Percentiles rank a stretch among this genome's conserved stretches.
Evolutionary conservation across 306 rosid species (phyloP).

Genomic region (Lathyrus aphaca): DNA sequence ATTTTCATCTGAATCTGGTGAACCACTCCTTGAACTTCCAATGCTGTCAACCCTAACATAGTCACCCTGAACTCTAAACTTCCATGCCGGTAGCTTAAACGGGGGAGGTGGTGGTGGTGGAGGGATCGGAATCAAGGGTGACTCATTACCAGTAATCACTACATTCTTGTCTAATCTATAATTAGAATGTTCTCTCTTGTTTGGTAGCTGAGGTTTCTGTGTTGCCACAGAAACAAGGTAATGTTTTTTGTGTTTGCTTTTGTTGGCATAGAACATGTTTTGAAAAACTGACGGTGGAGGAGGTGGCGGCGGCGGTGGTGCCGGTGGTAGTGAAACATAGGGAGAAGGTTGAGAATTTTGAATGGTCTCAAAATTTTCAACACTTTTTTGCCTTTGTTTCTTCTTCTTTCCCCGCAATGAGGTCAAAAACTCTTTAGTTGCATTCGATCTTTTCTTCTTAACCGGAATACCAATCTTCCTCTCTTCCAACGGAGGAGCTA

Average conservation of each 20-base stretch:
- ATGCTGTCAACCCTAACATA: constrained; percentile 72
- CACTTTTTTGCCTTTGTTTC: constrained; percentile 71
- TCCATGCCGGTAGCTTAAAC: constrained; percentile 59
- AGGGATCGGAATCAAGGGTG: constrained; percentile 63
- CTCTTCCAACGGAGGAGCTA: constrained; percentile 30
- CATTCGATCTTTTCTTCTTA: constrained; percentile 63
- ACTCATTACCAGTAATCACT: constrained; percentile 49
- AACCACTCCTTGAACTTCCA: constrained; percentile 65
- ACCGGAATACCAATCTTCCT: constrained; percentile 36
- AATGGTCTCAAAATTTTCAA: constrained; percentile 60
- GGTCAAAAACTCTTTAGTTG: constrained; percentile 61
- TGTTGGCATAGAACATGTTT: constrained; percentile 58
- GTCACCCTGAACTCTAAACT: constrained; percentile 65
- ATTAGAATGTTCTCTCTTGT: constrained; percentile 40
- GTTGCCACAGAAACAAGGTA: constrained; percentile 40
- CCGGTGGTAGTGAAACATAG: constrained; percentile 23
- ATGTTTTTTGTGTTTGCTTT: constrained; percentile 49
- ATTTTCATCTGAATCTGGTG: constrained; percentile 69
- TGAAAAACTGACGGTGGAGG: constrained; percentile 65
- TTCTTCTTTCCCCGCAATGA: constrained; percentile 61
- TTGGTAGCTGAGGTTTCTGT: constrained; percentile 41
- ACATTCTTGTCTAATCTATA: constrained; percentile 38
- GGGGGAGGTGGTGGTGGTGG: constrained; percentile 82
- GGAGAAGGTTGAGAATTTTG: constrained; percentile 32
- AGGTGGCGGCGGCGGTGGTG: constrained; percentile 50